These are phyloP conservation scores for Xylogone sp. DNA, from an alignment of 2,329 filamentous ascomycete genomes.

Conservation along the genomic window DNA sequence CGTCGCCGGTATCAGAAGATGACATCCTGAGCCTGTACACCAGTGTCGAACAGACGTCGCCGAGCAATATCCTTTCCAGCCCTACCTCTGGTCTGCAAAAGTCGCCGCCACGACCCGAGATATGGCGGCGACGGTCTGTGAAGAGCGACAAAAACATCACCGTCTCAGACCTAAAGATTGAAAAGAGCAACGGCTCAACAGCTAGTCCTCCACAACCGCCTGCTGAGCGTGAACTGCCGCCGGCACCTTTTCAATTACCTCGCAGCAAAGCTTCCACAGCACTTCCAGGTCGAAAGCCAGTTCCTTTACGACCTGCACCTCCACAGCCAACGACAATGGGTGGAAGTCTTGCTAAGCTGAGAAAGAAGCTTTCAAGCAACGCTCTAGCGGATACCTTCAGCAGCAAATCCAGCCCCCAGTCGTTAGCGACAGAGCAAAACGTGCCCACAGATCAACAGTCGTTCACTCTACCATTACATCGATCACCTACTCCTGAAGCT, in stretches of 20 bases:
- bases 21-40: neutral
- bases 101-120: slow-evolving; percentile 18
- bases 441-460: slow-evolving; percentile 6
- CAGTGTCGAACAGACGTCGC: slow-evolving; percentile 1
- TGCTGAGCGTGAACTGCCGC: slow-evolving; percentile 13
- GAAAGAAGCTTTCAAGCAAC: slow-evolving; percentile 14
- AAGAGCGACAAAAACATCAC: slow-evolving; percentile 20
- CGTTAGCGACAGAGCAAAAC: slow-evolving; percentile 5
- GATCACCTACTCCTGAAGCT: slow-evolving; percentile 21
- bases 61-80: slow-evolving; percentile 12
- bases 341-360: slow-evolving; percentile 24
- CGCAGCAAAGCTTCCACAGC: slow-evolving; percentile 5
- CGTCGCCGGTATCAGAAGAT: neutral
- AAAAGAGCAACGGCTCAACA: slow-evolving; percentile 27
- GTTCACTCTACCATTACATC: slow-evolving; percentile 6
- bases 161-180: slow-evolving; percentile 24
- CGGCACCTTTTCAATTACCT: slow-evolving; percentile 13
- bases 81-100: slow-evolving; percentile 14
- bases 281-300: slow-evolving; percentile 17
- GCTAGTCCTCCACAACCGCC: slow-evolving; percentile 20
- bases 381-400: slow-evolving; percentile 9
- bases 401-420: neutral
- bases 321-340: slow-evolving; percentile 24
- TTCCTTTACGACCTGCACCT: slow-evolving; percentile 23
- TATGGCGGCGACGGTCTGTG: slow-evolving; percentile 26